These are phyloP conservation scores for Microstroma glucosiphilum DNA, from an alignment of 1,284 basidiomycete genomes.

Conservation along the genomic window DNA sequence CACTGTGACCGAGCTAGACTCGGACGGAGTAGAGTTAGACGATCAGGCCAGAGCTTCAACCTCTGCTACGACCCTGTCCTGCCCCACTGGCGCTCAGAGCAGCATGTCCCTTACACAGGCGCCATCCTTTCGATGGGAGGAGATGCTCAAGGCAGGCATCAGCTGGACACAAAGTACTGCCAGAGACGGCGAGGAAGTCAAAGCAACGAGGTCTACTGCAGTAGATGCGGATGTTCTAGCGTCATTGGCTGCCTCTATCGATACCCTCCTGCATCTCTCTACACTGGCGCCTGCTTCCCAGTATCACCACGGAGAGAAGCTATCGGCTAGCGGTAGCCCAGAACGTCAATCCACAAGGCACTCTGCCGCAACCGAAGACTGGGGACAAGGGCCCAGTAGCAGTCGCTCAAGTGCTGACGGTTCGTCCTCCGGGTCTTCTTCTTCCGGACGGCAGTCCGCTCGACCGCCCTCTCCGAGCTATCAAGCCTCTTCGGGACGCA, in stretches of 20 bases:
- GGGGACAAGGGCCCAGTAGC: not conserved
- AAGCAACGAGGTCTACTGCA: not conserved
- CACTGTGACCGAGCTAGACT: no score
- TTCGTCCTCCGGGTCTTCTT: not conserved
- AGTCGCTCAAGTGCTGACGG: not conserved
- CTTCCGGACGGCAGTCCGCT: not conserved
- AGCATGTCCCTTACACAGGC: not conserved
- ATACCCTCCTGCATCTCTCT: not conserved
- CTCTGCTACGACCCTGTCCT: not conserved
- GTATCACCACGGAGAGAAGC: not conserved
- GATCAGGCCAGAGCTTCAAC: no score
- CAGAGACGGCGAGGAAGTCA: no score
- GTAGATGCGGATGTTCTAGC: not conserved
- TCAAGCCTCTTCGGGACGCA: not conserved
- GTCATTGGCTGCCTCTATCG: not conserved
- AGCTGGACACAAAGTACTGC: no score
- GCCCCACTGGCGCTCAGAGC: not conserved
- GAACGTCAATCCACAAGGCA: not conserved
- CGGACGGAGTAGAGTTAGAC: no score
- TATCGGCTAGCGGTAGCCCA: not conserved
- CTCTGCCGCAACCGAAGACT: not conserved
- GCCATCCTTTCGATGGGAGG: not conserved
- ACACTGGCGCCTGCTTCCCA: not conserved
- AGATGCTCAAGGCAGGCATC: no score
- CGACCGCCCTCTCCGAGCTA: not conserved